Evolutionary conservation across 2,329 filamentous ascomycete genomes (phyloP).

Genomic region (Xylaria sp.): DNA sequence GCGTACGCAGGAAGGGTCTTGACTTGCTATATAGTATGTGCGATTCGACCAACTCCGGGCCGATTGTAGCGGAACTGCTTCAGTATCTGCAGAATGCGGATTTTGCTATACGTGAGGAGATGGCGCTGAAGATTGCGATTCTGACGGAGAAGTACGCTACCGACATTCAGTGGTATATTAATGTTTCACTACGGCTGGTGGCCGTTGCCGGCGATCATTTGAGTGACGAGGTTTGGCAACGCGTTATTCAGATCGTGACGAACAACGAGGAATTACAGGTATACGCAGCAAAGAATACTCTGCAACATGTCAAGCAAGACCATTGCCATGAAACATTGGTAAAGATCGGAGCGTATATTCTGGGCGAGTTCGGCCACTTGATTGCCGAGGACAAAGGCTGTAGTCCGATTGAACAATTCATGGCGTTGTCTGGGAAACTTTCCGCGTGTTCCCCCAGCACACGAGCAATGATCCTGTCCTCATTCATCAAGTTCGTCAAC

Average conservation of each 20-base stretch:
- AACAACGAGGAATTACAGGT: conserved; percentile 99
- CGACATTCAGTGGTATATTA: conserved; percentile 99
- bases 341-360: conserved; percentile 95
- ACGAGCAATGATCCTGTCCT: conserved; percentile 91
- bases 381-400: conserved; percentile 92
- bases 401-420: conserved; percentile 96
- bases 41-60: conserved; percentile 90
- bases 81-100: conserved; percentile 96
- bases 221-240: conserved; percentile 98
- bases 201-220: conserved; percentile 98
- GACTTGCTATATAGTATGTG: conserved; percentile 99
- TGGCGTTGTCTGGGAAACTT: conserved; percentile 91
- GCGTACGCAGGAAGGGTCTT: conserved; percentile 92
- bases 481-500: conserved; percentile 98
- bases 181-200: conserved; percentile 92
- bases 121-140: conserved; percentile 99
- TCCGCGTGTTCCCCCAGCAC: conserved; percentile 88
- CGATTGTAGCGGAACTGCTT: conserved; percentile 91
- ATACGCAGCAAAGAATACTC: conserved; percentile 91
- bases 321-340: conserved; percentile 97
- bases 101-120: conserved; percentile 97
- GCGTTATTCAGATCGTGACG: conserved; percentile 97
- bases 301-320: conserved; percentile 91
- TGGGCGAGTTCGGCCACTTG: conserved; percentile 96
- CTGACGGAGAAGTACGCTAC: conserved; percentile 98